These are phyloP conservation scores for Eimeria brunetti DNA, from an alignment of 169 alveolate genomes.

Conservation along the genomic window DNA sequence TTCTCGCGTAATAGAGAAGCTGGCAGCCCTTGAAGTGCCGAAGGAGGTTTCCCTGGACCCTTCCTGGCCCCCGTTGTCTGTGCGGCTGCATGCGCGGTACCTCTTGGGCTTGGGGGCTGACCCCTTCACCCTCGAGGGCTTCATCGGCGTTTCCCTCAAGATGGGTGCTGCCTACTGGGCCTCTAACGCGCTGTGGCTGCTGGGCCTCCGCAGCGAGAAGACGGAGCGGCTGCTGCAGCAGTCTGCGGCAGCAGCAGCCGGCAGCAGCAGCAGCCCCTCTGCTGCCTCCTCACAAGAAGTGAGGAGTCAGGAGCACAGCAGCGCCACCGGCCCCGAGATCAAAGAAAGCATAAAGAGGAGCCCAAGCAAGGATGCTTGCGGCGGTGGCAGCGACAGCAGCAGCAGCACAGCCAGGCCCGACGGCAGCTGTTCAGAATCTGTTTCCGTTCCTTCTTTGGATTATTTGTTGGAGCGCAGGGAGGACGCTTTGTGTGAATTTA, in stretches of 20 bases:
- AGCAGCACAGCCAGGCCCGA: not conserved
- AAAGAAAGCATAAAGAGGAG: not conserved
- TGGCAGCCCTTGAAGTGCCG: not conserved
- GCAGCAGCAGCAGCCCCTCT: not conserved
- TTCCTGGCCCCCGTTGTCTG: not conserved
- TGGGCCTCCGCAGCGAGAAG: conserved; percentile 64
- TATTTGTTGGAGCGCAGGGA: conserved; percentile 1
- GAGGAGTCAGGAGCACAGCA: not conserved
- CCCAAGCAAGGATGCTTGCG: not conserved
- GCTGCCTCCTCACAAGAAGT: not conserved
- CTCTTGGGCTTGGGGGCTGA: conserved; percentile 69
- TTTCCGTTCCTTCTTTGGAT: not conserved
- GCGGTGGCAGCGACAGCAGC: not conserved
- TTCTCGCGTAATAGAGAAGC: not conserved
- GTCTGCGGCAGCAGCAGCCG: conserved; percentile 12
- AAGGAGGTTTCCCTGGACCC: not conserved
- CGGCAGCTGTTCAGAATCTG: not conserved
- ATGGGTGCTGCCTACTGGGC: conserved; percentile 84
- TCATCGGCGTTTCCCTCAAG: conserved; percentile 43
- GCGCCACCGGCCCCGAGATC: not conserved
- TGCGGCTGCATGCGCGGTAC: conserved; percentile 53
- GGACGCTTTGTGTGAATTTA: conserved; percentile 54
- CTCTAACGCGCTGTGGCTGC: conserved; percentile 69
- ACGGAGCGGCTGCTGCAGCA: conserved; percentile 3
- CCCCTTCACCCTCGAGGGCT: conserved; percentile 66